Evolutionary conservation across 2,329 filamentous ascomycete species (phyloP).

Genomic region (Xylariaceae sp.): DNA sequence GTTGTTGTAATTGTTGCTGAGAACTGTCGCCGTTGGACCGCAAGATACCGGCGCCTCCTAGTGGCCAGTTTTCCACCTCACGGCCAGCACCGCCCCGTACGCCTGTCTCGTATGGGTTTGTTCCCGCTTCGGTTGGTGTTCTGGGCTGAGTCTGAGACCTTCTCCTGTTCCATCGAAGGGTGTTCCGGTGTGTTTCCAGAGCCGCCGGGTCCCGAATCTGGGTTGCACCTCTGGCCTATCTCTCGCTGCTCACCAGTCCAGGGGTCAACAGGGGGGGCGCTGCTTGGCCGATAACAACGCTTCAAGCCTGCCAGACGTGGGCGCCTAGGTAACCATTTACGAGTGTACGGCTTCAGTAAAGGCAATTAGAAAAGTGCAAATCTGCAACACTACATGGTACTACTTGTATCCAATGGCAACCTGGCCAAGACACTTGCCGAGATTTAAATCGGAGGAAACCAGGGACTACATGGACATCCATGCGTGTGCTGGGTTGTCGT

Average conservation of each 20-base stretch:
- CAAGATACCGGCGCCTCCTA: constrained; percentile 24
- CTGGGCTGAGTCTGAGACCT: constrained; percentile 44
- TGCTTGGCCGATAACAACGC: constrained; percentile 24
- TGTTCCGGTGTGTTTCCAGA: constrained; percentile 45
- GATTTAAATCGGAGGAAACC: too few species aligned
- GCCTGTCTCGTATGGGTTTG: constrained; percentile 25
- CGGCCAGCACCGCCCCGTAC: constrained; percentile 29
- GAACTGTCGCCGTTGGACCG: constrained; percentile 26
- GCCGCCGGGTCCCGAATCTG: constrained; percentile 7
- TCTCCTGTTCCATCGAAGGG: constrained; percentile 61
- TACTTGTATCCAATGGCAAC: too few species aligned
- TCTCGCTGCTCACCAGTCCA: constrained; percentile 27
- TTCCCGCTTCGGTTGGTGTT: constrained; percentile 35
- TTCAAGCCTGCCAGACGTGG: too few species aligned
- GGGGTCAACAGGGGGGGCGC: constrained; percentile 19
- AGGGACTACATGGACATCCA: too few species aligned
- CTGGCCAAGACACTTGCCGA: too few species aligned
- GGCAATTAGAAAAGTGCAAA: too few species aligned
- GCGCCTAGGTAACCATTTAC: too few species aligned
- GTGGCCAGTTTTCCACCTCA: constrained; percentile 24
- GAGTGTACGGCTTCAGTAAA: too few species aligned
- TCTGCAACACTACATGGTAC: too few species aligned
- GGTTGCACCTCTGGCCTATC: too few species aligned
- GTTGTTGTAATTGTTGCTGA: constrained; percentile 7
- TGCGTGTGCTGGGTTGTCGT: too few species aligned